These are phyloP conservation scores for Ganoderma sinense DNA, from an alignment of 1,284 basidiomycete species.

Conservation along the genomic window DNA sequence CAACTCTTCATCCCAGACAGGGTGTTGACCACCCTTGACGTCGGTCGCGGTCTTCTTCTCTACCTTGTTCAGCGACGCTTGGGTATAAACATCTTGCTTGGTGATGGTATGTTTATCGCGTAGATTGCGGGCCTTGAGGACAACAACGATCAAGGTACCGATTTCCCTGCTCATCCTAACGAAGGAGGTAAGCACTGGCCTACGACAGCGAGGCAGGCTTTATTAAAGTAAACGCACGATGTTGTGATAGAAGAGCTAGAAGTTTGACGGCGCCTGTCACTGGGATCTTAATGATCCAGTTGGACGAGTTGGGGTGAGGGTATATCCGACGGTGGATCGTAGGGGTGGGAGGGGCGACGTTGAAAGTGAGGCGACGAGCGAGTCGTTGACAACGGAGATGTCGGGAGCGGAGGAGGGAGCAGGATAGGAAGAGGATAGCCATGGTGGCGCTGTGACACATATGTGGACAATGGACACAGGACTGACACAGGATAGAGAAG, in stretches of 20 bases:
- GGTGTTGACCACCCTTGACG: conserved; percentile 78
- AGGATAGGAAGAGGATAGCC: not conserved
- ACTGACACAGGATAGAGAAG: too few relatives aligned
- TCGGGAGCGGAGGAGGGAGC: not conserved
- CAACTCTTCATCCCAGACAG: conserved; percentile 79
- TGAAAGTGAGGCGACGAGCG: not conserved
- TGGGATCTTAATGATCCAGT: not conserved
- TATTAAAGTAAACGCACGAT: not conserved
- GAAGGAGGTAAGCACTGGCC: not conserved
- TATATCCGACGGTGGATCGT: not conserved
- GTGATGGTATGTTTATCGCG: conserved; percentile 77
- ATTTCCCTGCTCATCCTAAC: conserved; percentile 44
- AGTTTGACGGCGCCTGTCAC: not conserved
- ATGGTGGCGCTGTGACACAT: conserved; percentile 1
- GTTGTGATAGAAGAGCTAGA: not conserved
- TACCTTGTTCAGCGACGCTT: conserved; percentile 52
- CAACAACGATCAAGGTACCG: conserved; percentile 76
- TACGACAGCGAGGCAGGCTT: not conserved
- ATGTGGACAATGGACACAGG: not conserved
- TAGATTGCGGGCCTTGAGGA: conserved; percentile 77
- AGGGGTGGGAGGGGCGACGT: not conserved
- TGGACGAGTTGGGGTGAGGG: not conserved
- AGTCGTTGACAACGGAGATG: not conserved
- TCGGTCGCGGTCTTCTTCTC: conserved; percentile 68
- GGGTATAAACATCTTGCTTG: conserved; percentile 78